Evolutionary conservation across 257 asterid genomes (phyloP), one percentile per base, ranked within the genome.

Genomic region (Voacanga thouarsii): DNA sequence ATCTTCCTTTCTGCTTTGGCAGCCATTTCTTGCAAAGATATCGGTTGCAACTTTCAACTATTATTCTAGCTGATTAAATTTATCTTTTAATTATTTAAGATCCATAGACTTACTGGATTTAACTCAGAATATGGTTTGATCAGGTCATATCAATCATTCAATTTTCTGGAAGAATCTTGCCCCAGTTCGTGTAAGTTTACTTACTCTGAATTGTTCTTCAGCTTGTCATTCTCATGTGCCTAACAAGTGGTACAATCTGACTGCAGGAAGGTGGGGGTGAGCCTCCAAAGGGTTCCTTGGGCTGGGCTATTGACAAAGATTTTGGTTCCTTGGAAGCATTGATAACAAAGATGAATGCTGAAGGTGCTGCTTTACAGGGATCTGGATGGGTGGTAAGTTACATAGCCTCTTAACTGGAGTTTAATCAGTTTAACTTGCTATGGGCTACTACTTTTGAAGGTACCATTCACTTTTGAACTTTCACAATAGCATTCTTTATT

Each of bases 121-220:
- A 59, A 81, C 78, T 73, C 76, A 77, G 39, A 71, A 6, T 49
- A 30, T 59, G 65, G 60, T 72, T 77, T 64, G 49, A 71, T 39
- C 88, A 90, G 98, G 97, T 83, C 98, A 94, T 77, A 78, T 94
- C 75, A 94, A 92, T 76, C 98, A 94, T 89, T 89, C 98, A 18
- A 90, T 94, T 77, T 94, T 94, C 90, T 94, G 98, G 98, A 87
- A 91, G 85, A 94, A 90, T 82, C 96, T 94, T 82, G 90, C 97
- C 67, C 97, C 98, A 45, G 76, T 81, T 78, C 85, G 85, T 68
- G 97, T 92, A 85, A 79, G 96, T 85, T 28, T 76, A 50, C 79
- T 79, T 69, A 47, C 57, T 61, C 18, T 41, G 43, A 30, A 16
- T 50, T 66, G 39, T 64, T 66, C 60, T 74, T 67, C 45, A 71